phyloP scores from a whole-genome alignment of 345 rosid species.

The Xanthoceras sorbifolium region DNA sequence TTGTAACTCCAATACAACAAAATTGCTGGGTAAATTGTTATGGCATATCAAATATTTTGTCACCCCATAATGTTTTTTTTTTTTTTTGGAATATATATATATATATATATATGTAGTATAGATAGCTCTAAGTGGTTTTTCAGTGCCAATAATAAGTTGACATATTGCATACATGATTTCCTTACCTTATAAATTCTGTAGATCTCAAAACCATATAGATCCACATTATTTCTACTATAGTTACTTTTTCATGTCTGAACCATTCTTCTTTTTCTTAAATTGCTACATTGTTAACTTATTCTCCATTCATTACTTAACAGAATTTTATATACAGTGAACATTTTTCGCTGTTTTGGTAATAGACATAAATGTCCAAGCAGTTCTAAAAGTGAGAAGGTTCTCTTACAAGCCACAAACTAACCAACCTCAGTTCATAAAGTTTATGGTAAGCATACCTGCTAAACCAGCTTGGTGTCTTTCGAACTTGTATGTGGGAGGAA shows the following conservation, averaged over 20 bases:
- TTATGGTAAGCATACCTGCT: conserved; percentile 46
- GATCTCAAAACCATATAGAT: not conserved
- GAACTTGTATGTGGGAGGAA: conserved; percentile 88
- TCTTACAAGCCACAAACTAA: not conserved
- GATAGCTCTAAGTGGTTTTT: no score
- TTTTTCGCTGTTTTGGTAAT: not conserved
- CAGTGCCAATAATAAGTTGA: not conserved
- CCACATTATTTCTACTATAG: not conserved
- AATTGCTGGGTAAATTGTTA: not conserved
- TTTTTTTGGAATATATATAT: no score
- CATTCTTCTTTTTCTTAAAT: not conserved
- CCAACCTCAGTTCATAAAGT: not conserved
- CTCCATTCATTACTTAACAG: not conserved
- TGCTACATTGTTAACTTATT: not conserved
- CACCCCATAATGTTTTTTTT: not conserved
- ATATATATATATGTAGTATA: no score
- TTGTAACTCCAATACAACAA: no score
- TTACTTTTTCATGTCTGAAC: not conserved
- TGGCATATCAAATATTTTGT: not conserved
- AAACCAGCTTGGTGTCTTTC: conserved; percentile 70
- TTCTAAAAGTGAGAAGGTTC: not conserved
- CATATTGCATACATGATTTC: not conserved
- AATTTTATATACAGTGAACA: no score
- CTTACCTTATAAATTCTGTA: not conserved
- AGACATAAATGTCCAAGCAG: not conserved